These are phyloP conservation scores for Jaenimonas drosophilae DNA, from an alignment of 208 protist genomes.

Conservation along the genomic window DNA sequence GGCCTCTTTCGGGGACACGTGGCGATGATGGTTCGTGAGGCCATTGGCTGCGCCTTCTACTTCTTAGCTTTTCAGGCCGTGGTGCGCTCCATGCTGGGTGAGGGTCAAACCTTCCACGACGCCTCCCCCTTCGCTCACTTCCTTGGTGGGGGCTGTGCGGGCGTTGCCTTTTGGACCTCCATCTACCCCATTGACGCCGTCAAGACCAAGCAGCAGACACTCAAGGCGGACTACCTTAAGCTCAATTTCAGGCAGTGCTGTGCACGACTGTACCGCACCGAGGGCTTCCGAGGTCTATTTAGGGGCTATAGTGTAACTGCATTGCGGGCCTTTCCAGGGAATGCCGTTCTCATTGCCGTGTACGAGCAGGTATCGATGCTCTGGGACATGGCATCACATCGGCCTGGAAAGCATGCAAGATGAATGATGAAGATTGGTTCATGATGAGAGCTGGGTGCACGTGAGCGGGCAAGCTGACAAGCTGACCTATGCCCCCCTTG, in stretches of 20 bases:
- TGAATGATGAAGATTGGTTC: background rate
- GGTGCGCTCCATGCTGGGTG: conserved; percentile 49
- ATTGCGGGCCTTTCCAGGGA: conserved; percentile 85
- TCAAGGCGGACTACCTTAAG: conserved; percentile 69
- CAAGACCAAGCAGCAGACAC: conserved; percentile 87
- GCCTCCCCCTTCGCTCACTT: conserved; percentile 69
- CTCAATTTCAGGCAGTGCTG: conserved; percentile 67
- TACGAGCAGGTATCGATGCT: conserved; percentile 79
- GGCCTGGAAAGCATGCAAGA: no score
- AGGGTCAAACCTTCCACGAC: conserved; percentile 60
- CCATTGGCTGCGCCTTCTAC: conserved; percentile 75
- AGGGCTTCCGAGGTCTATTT: conserved; percentile 78
- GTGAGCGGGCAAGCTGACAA: no score
- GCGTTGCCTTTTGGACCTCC: conserved; percentile 84
- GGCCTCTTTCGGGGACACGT: conserved; percentile 81
- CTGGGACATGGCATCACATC: conserved; percentile 23
- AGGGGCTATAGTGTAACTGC: conserved; percentile 83
- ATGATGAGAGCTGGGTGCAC: no score
- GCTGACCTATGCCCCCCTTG: no score
- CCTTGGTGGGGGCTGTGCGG: conserved; percentile 77
- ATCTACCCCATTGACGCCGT: conserved; percentile 86
- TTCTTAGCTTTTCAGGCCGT: conserved; percentile 79
- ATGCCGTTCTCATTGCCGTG: conserved; percentile 83
- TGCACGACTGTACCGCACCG: conserved; percentile 64
- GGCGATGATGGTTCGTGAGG: conserved; percentile 84